Base-by-base conservation (phyloP, 768 basidiomycete species). In the Pleurotus tuber-regium region DNA sequence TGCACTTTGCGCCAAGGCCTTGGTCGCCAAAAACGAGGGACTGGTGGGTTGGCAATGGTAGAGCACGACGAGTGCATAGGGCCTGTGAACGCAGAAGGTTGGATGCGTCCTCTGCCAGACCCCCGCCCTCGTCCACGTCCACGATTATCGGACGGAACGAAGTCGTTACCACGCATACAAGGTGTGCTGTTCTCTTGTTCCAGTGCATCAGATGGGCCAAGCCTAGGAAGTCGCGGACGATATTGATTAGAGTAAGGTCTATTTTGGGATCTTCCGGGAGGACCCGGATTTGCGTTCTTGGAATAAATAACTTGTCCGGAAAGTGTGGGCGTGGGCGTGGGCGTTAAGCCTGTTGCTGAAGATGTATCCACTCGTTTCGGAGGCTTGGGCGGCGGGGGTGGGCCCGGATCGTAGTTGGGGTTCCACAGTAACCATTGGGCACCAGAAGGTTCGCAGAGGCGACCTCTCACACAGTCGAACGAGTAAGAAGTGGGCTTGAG, bases 381-480 rank as follows among this genome's bases (percentile, higher is more conserved):
- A 21, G 59, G 52, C 38, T 61, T 73, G 18, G 78, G 79, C 19
- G 78, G 78, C 1, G 85, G 83, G 0, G 75, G 80, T 6, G 84
- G 86, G 1, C 86, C 87, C 29, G 86, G 83, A 64, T 89, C 86
- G 62, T 89, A 89, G 43, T 73, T 61, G 1, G 88, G 85, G 57
- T 89, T 89, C 50, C 67, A 62, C 2, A 83, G 69, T 23, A 62
- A 59, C 88, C 88, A 90, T 10, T 61, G 61, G 47, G 59, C 57
- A 16, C 76, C 75, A 16, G 70, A 61, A 24, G 71, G 67, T 31
- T 82, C 72, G 51, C 70, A 71, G 39, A 81, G 65, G 12, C 56
- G 57, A 4, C 85, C 85, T 39, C 62, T 56, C 33, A 82, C 59
- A 30, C 71, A 57, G 58, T 83, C 75, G 60, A 89, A 89, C 7